Percentiles rank a stretch among this genome's conserved stretches.
Conservation (phyloP, 2,329 filamentous ascomycete genomes). For the Incumbomyces lentus region DNA sequence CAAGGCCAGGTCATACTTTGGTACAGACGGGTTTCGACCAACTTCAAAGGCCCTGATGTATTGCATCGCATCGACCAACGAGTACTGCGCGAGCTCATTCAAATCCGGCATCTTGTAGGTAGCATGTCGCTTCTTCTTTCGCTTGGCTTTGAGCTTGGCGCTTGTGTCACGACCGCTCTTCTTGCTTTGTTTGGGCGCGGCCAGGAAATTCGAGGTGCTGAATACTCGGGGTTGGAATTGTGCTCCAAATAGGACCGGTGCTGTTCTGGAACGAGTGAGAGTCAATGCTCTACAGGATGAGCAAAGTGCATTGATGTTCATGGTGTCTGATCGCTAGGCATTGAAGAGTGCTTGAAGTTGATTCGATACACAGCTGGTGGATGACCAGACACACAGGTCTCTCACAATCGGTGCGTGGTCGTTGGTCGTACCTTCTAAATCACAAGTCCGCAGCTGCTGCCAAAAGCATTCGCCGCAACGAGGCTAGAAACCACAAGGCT, state of each 20-base stretch:
- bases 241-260: background rate
- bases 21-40: slow-evolving; percentile 58
- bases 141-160: slow-evolving; percentile 50
- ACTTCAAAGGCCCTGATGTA: slow-evolving; percentile 90
- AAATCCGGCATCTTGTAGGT: slow-evolving; percentile 55
- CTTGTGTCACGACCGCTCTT: slow-evolving; percentile 28
- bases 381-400: too few relatives aligned
- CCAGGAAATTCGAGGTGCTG: slow-evolving; percentile 22
- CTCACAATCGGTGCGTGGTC: background rate
- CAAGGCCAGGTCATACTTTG: slow-evolving; percentile 84
- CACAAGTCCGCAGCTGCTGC: slow-evolving; percentile 4
- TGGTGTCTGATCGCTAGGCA: background rate
- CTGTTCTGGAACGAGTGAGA: background rate
- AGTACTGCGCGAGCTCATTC: slow-evolving; percentile 59
- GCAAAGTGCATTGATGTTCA: slow-evolving; percentile 1
- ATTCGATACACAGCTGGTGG: background rate
- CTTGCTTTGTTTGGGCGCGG: slow-evolving; percentile 23
- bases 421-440: background rate
- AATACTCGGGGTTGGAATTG: slow-evolving; percentile 9
- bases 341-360: background rate
- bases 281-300: background rate
- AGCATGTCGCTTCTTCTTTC: slow-evolving; percentile 54
- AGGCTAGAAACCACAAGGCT: background rate
- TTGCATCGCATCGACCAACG: slow-evolving; percentile 85
- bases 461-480: background rate